A percentile compares a stretch with the other conserved stretches of the same genome.
These are phyloP conservation scores for Zymoseptoria pseudotritici DNA, from an alignment of 2,329 filamentous ascomycete species.

Conservation along the genomic window DNA sequence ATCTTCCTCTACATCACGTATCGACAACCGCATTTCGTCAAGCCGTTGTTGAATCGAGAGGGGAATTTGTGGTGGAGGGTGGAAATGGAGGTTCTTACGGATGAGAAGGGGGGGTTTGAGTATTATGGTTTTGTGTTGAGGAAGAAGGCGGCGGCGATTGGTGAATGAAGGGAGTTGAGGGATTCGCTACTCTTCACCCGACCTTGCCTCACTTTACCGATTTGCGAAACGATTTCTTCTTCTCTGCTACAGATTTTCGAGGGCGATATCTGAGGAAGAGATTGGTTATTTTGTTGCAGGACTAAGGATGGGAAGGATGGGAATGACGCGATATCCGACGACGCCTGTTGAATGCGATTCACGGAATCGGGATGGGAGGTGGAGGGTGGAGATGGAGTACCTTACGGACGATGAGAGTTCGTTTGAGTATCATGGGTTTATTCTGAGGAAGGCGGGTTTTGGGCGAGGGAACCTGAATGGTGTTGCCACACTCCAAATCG, in stretches of 20 bases:
- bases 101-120: slow-evolving; percentile 39
- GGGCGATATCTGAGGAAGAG: no score
- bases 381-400: slow-evolving; percentile 40
- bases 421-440: slow-evolving; percentile 46
- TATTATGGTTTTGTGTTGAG: slow-evolving; percentile 42
- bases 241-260: no score
- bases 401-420: slow-evolving; percentile 33
- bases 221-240: no score
- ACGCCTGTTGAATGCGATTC: no score
- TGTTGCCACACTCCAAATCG: no score
- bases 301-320: no score
- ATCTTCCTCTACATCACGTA: slow-evolving; percentile 38
- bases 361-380: slow-evolving; percentile 33
- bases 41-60: slow-evolving; percentile 38
- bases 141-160: slow-evolving; percentile 18
- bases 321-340: no score
- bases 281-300: no score
- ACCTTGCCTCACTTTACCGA: no score
- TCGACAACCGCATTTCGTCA: slow-evolving; percentile 49
- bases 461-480: no score
- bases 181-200: no score
- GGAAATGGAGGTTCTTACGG: slow-evolving; percentile 37
- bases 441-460: slow-evolving; percentile 30
- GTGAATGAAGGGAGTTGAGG: no score
- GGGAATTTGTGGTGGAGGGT: slow-evolving; percentile 42